Evolutionary conservation across 2,329 filamentous ascomycete species (phyloP), one percentile per base, ranked within the genome.

Genomic region (Cercospora nicotianae): DNA sequence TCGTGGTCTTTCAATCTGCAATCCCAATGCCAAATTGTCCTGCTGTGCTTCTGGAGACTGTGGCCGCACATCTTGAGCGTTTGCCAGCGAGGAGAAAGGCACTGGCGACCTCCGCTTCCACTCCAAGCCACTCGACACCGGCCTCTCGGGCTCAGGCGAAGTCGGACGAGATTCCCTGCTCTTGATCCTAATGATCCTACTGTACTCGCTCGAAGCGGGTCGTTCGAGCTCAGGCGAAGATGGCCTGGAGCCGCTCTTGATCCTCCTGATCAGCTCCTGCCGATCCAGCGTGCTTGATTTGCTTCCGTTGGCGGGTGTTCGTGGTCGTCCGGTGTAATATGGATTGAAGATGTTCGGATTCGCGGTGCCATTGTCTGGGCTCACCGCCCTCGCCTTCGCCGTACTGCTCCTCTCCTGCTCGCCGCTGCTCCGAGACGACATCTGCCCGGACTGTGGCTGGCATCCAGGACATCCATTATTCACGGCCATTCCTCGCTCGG

Each of bases 101-200:
- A 65, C 88, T 86, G 67, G 87, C 83, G 68, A 82, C 82, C 57
- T 86, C 73, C 69, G 83, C 81, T 67, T 81, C 79, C 48, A 83
- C 80, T 57, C 64, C 23, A 65, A 45, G 4, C 69, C 70, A 65
- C 60, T 70, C 12, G 66, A 64, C 5, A 31, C 58, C 48, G 70
- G 68, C 39, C 73, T 67, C 28, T 72, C 70, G n/a, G 70, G 23
- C 63, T 75, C 74, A 39, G 74, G 73, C 26, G 73, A 74, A 7
- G 67, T 69, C n/a, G 75, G 72, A 65, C 75, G 69, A 26, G 75
- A 75, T n/a, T 75, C 74, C 63, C 69, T 66, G 58, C 72, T 87
- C 81, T 97, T 97, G 71, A 97, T 85, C 72, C 89, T 87, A 79
- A 98, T 97, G 73, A 97, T 82, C 78, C 69, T 82, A 81, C 65